Percentiles rank a stretch among this genome's conserved stretches.
phyloP scores from a whole-genome alignment of 2,329 filamentous ascomycete species.

The Stachybotrys chlorohalonatus region DNA sequence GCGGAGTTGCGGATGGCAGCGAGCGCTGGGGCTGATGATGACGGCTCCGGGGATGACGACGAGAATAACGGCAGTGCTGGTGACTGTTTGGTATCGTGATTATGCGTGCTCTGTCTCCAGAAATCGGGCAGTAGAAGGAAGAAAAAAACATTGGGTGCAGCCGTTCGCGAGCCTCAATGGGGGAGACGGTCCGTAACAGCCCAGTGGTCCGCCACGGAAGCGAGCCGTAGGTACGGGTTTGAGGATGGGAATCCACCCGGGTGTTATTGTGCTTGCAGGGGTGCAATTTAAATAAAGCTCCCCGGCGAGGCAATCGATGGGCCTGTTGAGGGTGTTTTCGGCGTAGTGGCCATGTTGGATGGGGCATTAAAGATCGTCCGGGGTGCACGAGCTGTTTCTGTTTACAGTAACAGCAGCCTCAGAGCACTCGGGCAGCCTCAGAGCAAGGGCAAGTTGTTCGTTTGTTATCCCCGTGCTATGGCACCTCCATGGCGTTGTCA shows the following conservation, averaged over 20 bases:
- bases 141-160: not conserved
- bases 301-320: not conserved
- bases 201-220: too few relatives aligned
- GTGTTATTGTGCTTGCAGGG: not conserved
- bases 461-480: too few relatives aligned
- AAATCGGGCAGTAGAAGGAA: not conserved
- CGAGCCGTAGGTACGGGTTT: not conserved
- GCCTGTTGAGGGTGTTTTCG: not conserved
- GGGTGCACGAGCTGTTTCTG: too few relatives aligned
- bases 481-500: too few relatives aligned
- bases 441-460: too few relatives aligned
- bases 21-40: too few relatives aligned
- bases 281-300: not conserved
- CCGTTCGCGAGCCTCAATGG: not conserved
- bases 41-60: too few relatives aligned
- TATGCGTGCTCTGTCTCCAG: not conserved
- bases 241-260: not conserved
- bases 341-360: not conserved
- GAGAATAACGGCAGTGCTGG: not conserved
- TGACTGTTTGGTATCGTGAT: not conserved
- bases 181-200: not conserved
- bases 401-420: too few relatives aligned
- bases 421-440: too few relatives aligned
- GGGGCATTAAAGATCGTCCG: not conserved
- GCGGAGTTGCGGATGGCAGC: not conserved